Evolutionary conservation across 139 green algal genomes (phyloP).

Genomic region (Coccomyxa sp.): DNA sequence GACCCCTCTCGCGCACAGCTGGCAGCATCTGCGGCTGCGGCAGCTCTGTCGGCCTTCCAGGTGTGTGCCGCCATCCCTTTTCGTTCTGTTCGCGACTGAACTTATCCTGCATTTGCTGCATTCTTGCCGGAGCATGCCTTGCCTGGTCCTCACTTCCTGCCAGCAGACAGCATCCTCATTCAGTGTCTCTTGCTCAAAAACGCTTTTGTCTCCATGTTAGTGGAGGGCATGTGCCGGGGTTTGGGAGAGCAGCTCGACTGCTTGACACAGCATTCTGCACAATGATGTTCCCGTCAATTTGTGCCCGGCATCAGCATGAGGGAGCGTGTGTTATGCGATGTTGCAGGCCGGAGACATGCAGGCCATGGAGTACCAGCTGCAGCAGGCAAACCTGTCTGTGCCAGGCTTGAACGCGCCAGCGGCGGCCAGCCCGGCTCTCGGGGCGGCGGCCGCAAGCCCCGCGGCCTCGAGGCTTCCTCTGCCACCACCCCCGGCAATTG

Average conservation of each 20-base stretch:
- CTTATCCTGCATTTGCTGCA: not conserved
- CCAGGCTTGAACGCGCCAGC: slow-evolving; percentile 1
- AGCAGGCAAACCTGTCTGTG: slow-evolving; percentile 3
- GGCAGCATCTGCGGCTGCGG: slow-evolving; percentile 41
- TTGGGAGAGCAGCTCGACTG: not conserved
- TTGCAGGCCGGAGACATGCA: slow-evolving; percentile 20
- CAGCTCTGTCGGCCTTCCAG: slow-evolving; percentile 51
- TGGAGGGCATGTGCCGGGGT: no score
- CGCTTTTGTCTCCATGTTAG: not conserved
- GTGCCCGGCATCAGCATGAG: not conserved
- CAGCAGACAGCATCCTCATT: no score
- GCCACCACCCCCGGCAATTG: not conserved
- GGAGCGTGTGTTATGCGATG: not conserved
- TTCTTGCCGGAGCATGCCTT: not conserved
- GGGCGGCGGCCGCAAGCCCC: not conserved
- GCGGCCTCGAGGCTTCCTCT: not conserved
- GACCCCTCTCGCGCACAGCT: slow-evolving; percentile 63
- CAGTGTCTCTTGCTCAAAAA: no score
- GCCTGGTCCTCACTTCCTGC: not conserved
- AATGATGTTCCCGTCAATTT: no score
- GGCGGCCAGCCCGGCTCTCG: not conserved
- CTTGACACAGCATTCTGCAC: no score
- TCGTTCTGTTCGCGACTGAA: not conserved
- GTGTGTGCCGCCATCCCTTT: slow-evolving; percentile 1
- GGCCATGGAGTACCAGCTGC: slow-evolving; percentile 11